These are phyloP conservation scores for Theileria luwenshuni DNA, from an alignment of 169 alveolate genomes.

Conservation along the genomic window DNA sequence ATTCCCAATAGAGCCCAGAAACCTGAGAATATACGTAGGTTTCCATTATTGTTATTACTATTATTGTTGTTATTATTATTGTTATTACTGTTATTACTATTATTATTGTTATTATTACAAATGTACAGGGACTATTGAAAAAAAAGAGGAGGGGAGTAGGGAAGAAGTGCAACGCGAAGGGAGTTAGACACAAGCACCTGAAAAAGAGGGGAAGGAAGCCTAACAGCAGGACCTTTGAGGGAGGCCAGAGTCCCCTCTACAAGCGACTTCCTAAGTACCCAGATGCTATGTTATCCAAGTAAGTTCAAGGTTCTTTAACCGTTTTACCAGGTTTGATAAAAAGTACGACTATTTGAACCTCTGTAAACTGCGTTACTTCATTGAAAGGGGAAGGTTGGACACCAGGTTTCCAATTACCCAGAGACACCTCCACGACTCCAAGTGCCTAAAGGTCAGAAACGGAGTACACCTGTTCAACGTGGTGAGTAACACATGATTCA, in stretches of 20 bases:
- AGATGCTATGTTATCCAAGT: constrained; percentile 76
- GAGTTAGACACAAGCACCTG: constrained; percentile 73
- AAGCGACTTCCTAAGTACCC: constrained; percentile 82
- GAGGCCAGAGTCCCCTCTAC: constrained; percentile 82
- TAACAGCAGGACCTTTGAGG: constrained; percentile 79
- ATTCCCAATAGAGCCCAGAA: constrained; percentile 83
- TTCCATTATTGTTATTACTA: not conserved
- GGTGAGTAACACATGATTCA: constrained; percentile 61
- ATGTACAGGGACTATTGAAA: constrained; percentile 71
- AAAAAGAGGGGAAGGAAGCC: constrained; percentile 77
- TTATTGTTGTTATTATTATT: too few relatives aligned
- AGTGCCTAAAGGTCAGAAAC: constrained; percentile 79
- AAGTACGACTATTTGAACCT: constrained; percentile 77
- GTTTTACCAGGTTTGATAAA: constrained; percentile 69
- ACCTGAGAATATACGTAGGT: constrained; percentile 71
- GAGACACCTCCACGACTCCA: constrained; percentile 84
- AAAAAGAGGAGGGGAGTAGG: constrained; percentile 82
- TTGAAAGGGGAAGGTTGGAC: constrained; percentile 84
- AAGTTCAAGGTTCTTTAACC: not conserved
- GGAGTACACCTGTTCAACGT: constrained; percentile 85
- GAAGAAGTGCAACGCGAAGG: constrained; percentile 79
- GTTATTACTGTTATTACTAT: too few relatives aligned
- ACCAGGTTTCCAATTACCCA: constrained; percentile 85
- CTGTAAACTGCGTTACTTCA: constrained; percentile 79
- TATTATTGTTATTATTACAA: too few relatives aligned